Base-by-base conservation (phyloP, 306 rosid species). In the Styphnolobium japonicum region DNA sequence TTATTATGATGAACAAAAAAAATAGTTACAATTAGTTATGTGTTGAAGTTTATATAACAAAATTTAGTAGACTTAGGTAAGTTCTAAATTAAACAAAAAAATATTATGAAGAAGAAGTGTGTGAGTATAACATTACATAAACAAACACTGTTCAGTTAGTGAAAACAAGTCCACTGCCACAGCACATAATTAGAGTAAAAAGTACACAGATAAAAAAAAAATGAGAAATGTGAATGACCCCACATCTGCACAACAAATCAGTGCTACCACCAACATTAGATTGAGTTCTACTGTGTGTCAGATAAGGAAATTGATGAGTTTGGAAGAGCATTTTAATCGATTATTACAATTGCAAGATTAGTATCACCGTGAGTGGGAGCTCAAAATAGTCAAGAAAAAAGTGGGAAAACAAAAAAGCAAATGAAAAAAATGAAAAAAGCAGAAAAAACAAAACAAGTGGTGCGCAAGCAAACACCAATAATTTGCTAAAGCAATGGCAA, bases 361-460 rank as follows among this genome's bases (percentile, higher is more conserved):
- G 46, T 14, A 57, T 56, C 43, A 43, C 25, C 25, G 45, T 49
- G 70, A 62, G 83, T 34, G 78, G 78, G 83, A 69, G 48, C 25
- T 48, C 18, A 18, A 29, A 9, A 16, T 12, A 40, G 11, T 37
- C 29, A 9, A 27, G 7, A 4, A 4, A 46, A 18, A 10, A 12
- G 62, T 31, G 58, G 2, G 51, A 22, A 74, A 64, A 33, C 62
- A 9, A 16, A 55, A 21, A 42, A 7, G 33, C 15, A 66, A 39
- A 3, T 45, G 11, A 9, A 23, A 79, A 43, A 15, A 4, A 31
- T 6, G 14, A 0, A 43, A 19, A 78, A 73, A 63, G 55, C 53
- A 27, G 62, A 61, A 75, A 83, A 22, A 88, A 83, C 75, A 75
- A 76, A 66, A 15, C 70, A 73, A 69, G 48, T 69, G 51, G 58